These are phyloP conservation scores for Globisporangium emineosum DNA, from an alignment of 352 stramenopile genomes.

Conservation along the genomic window DNA sequence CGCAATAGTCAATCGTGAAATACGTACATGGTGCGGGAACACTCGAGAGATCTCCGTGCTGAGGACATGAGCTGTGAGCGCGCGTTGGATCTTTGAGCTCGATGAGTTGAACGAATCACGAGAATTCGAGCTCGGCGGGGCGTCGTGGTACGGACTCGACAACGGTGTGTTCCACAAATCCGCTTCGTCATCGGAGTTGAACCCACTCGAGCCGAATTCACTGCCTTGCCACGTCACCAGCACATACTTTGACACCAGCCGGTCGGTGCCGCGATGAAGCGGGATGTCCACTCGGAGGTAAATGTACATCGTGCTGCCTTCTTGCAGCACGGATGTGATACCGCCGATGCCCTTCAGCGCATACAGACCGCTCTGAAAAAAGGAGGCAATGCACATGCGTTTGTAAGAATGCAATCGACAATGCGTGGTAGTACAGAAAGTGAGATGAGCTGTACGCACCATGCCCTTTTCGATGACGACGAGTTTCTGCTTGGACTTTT, in stretches of 20 bases:
- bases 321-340: conserved; percentile 68
- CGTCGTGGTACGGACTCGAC: conserved; percentile 32
- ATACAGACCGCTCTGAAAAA: conserved; percentile 65
- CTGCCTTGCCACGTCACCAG: conserved; percentile 81
- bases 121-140: conserved; percentile 20
- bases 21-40: conserved; percentile 81
- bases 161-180: conserved; percentile 41
- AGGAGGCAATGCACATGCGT: background rate
- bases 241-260: conserved; percentile 86
- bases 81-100: conserved; percentile 75
- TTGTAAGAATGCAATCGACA: background rate
- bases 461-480: conserved; percentile 84
- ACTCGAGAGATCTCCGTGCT: conserved; percentile 85
- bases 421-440: background rate
- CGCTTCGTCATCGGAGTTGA: conserved; percentile 75
- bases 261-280: conserved; percentile 73
- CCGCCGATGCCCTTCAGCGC: conserved; percentile 81
- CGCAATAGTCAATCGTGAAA: background rate
- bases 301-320: conserved; percentile 86
- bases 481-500: conserved; percentile 59
- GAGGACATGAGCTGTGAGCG: conserved; percentile 75
- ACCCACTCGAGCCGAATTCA: conserved; percentile 39
- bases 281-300: conserved; percentile 87
- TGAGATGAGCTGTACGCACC: conserved; percentile 28
- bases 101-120: conserved; percentile 46